These are phyloP conservation scores for Helianthus tuberosus DNA, from an alignment of 129 eudicot species.

Conservation along the genomic window DNA sequence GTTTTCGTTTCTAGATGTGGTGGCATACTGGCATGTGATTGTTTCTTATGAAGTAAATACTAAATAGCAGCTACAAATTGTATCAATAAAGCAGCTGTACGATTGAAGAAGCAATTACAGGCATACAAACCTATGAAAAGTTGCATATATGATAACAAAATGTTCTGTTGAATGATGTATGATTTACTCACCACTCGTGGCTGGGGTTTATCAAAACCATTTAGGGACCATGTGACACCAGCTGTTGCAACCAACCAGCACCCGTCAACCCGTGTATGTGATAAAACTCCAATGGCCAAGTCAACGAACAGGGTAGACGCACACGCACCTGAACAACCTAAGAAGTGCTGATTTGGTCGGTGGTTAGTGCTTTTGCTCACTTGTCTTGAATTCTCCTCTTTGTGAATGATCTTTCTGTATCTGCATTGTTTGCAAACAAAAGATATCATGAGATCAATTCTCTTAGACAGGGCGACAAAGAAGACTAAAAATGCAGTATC, in stretches of 20 bases:
- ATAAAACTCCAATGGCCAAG: not conserved
- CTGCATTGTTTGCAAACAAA: not conserved
- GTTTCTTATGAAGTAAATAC: not conserved
- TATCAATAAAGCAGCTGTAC: not conserved
- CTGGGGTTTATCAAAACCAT: not conserved
- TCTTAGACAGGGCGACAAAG: not conserved
- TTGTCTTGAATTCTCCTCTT: not conserved
- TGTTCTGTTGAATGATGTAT: too few relatives aligned
- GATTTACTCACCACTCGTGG: not conserved
- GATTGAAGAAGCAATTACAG: not conserved
- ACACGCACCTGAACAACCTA: not conserved
- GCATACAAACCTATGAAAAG: not conserved
- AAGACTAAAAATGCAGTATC: not conserved
- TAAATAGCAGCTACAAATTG: not conserved
- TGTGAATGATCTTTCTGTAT: not conserved
- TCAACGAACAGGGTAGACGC: not conserved
- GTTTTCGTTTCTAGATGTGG: not conserved
- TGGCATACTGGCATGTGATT: not conserved
- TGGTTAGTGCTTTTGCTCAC: not conserved
- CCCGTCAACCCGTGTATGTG: too few relatives aligned
- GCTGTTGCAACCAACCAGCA: not conserved
- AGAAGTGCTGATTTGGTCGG: too few relatives aligned
- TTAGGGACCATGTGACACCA: not conserved
- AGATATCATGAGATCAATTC: not conserved
- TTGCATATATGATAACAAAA: not conserved